Conservation (phyloP, 306 rosid species). For the Mimosa bimucronata region DNA sequence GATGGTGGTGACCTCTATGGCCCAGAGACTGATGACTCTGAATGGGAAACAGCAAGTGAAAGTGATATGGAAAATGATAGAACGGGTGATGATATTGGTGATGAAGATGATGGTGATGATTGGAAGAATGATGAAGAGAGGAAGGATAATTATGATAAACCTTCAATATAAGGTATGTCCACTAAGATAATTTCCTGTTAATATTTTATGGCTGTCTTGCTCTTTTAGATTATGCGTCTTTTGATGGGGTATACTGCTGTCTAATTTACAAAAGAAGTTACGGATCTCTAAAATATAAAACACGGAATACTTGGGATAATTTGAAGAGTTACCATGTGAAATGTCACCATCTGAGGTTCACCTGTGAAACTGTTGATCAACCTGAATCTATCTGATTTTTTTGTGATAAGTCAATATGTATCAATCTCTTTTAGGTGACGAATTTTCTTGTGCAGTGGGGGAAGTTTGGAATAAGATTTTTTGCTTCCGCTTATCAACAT, state of each 20-base stretch:
- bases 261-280: not conserved
- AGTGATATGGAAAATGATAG: slow-evolving; percentile 95
- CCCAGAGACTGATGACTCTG: slow-evolving; percentile 89
- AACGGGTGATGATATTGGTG: slow-evolving; percentile 79
- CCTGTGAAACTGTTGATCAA: not conserved
- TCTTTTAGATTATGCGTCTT: slow-evolving; percentile 7
- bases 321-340: slow-evolving; percentile 9
- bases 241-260: not conserved
- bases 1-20: slow-evolving; percentile 88
- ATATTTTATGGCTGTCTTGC: not conserved
- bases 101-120: slow-evolving; percentile 72
- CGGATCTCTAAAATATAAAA: not conserved
- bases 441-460: not conserved
- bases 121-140: slow-evolving; percentile 83
- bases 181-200: not conserved
- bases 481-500: not conserved
- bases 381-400: not conserved
- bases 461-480: not conserved
- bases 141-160: slow-evolving; percentile 74
- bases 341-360: not conserved
- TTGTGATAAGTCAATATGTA: not conserved
- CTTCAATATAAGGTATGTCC: slow-evolving; percentile 73
- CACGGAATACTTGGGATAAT: not conserved
- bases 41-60: slow-evolving; percentile 99
- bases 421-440: not conserved